Evolutionary conservation across 306 rosid species (phyloP), one percentile per base, ranked within the genome.

Genomic region (Cyclanthera cordifolia): DNA sequence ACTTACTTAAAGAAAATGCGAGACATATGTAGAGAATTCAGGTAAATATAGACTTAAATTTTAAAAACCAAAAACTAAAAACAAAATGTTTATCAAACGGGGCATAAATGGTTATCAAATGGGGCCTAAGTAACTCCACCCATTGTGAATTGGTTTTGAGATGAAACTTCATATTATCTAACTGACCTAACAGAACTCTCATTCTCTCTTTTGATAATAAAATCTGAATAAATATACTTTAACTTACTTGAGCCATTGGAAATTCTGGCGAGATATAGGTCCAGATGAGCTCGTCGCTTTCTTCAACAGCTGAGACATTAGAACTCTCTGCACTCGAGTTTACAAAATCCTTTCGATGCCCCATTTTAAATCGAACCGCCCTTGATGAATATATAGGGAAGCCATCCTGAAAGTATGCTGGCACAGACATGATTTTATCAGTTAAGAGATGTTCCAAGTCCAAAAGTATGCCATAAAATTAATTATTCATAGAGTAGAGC

Each of bases 251-350:
- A 21, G 69, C 75, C 85, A 88, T 80, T 69, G 85, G 90, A 78
- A 81, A 88, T 77, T 75, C 84, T 48, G 90, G 95, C 49, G 95
- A 88, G 53, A 76, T 76, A 61, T 83, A 85, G 13, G 84, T 82
- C 88, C 90, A 85, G 16, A 71, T 66, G 60, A 76, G 78, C 12
- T 72, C 53, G 6, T 78, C 53, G 43, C 58, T 76, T 7, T 13
- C 76, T 59, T 60, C 46, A 60, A 7, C 49, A 5, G 48, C 9
- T 19, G 28, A 34, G 17, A 8, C 68, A 61, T 12, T 39, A 9
- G 67, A 32, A 16, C 37, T 17, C 16, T 34, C 34, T 37, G 30
- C 11, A 61, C 50, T 20, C 30, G 74, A 53, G 45, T 24, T 10
- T 14, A 37, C 49, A 54, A 14, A 24, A 16, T 27, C 51, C 13